A percentile compares a stretch with the other conserved stretches of the same genome.
Conservation (phyloP, 1,284 basidiomycete species). For the Termitomyces sp. region DNA sequence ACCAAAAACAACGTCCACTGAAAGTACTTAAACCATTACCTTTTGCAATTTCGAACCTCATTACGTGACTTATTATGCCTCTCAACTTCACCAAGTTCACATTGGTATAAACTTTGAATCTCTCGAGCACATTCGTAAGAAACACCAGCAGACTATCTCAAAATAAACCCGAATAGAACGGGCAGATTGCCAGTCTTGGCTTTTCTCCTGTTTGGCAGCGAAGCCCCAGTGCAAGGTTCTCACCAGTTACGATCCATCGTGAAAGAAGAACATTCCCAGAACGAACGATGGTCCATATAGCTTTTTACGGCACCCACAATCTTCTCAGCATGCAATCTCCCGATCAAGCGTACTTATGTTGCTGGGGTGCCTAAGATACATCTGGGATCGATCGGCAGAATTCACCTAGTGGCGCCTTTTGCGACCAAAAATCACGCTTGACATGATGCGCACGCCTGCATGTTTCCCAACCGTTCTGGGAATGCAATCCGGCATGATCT, state of each 20-base stretch:
- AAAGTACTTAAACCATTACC: background rate
- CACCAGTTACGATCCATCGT: constrained; percentile 10
- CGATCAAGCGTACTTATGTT: constrained; percentile 13
- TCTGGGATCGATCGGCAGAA: constrained; percentile 22
- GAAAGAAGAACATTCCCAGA: constrained; percentile 15
- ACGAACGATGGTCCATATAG: constrained; percentile 10
- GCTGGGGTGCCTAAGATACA: constrained; percentile 12
- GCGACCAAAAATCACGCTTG: constrained; percentile 17
- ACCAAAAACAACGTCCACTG: background rate
- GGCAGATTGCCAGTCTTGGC: constrained; percentile 10
- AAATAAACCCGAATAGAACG: constrained; percentile 11
- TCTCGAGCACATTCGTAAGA: background rate
- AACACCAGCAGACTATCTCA: background rate
- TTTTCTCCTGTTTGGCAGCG: constrained; percentile 12
- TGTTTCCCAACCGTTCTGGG: constrained; percentile 19
- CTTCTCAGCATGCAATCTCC: constrained; percentile 15
- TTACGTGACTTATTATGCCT: background rate
- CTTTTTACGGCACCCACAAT: constrained; percentile 16
- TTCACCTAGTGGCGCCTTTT: constrained; percentile 18
- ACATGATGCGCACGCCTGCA: constrained; percentile 20
- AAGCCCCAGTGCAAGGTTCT: constrained; percentile 11
- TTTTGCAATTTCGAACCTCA: background rate
- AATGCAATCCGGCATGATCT: constrained; percentile 19
- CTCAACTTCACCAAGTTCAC: background rate
- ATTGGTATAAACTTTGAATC: background rate